Evolutionary conservation across 495 filamentous ascomycete genomes (phyloP).

Genomic region (Penicillium cinerascens): DNA sequence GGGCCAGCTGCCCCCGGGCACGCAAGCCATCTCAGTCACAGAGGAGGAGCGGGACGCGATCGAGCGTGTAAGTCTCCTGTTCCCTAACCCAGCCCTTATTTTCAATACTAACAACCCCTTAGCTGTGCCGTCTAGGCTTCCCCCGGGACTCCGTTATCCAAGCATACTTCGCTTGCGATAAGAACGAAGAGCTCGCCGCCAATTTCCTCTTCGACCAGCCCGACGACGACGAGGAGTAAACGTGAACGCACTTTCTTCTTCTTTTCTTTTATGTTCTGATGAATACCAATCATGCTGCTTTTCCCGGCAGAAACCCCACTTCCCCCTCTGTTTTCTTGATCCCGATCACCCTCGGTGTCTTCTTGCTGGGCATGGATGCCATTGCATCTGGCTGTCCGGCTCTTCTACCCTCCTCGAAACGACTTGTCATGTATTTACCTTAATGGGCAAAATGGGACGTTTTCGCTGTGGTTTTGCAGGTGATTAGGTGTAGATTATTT

Average conservation of each 20-base stretch:
- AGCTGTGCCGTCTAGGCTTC: slow-evolving; percentile 91
- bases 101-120: slow-evolving; percentile 30
- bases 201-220: slow-evolving; percentile 98
- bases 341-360: not conserved
- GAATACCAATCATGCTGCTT: slow-evolving; percentile 31
- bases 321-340: slow-evolving; percentile 4
- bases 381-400: not conserved
- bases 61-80: slow-evolving; percentile 66
- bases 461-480: slow-evolving; percentile 10
- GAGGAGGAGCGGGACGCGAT: slow-evolving; percentile 96
- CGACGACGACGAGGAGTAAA: slow-evolving; percentile 72
- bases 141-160: slow-evolving; percentile 91
- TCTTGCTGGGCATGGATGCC: not conserved
- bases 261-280: slow-evolving; percentile 25
- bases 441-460: slow-evolving; percentile 36
- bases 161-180: slow-evolving; percentile 98
- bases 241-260: slow-evolving; percentile 5
- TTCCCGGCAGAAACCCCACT: slow-evolving; percentile 14
- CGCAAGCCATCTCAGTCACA: slow-evolving; percentile 85
- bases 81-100: no score
- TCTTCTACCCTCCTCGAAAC: slow-evolving; percentile 8
- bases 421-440: slow-evolving; percentile 33
- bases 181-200: slow-evolving; percentile 96
- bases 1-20: slow-evolving; percentile 76
- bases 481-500: not conserved